A percentile compares a stretch with the other conserved stretches of the same genome.
phyloP scores from a whole-genome alignment of 805 yeast genomes.

The Yarrowia sp. region DNA sequence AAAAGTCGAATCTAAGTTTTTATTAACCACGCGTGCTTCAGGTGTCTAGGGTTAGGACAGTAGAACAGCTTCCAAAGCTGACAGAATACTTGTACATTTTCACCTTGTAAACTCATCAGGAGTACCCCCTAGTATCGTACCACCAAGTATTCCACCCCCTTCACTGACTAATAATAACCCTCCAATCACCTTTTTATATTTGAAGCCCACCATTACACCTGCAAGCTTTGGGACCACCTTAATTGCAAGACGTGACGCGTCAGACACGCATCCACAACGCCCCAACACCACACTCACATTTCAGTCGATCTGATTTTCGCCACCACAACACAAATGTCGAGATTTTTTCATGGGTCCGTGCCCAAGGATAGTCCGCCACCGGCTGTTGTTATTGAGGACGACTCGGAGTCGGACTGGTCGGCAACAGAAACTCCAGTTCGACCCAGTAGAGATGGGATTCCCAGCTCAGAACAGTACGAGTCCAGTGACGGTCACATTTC shows the following conservation, averaged over 20 bases:
- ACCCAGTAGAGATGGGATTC: not conserved
- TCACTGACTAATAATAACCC: too few relatives aligned
- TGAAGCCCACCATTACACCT: not conserved
- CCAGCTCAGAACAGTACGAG: conserved; percentile 20
- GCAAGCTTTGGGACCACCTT: not conserved
- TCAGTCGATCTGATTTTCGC: not conserved
- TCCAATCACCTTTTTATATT: not conserved
- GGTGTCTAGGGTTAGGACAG: too few relatives aligned
- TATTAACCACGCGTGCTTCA: too few relatives aligned
- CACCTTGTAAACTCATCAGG: too few relatives aligned
- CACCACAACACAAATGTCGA: not conserved
- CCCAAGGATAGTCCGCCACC: not conserved
- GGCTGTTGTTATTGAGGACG: not conserved
- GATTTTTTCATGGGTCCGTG: conserved; percentile 14
- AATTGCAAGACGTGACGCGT: conserved; percentile 14
- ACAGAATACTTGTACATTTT: too few relatives aligned
- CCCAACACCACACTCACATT: not conserved
- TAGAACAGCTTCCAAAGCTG: too few relatives aligned
- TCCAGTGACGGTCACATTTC: conserved; percentile 24
- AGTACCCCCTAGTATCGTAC: too few relatives aligned
- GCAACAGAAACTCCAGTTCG: not conserved
- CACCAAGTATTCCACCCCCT: too few relatives aligned
- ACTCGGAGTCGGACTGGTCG: not conserved
- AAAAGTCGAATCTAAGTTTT: too few relatives aligned
- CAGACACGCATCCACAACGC: not conserved